Conservation (phyloP, 2,329 filamentous ascomycete species). For the Rhynchosporium agropyri region DNA sequence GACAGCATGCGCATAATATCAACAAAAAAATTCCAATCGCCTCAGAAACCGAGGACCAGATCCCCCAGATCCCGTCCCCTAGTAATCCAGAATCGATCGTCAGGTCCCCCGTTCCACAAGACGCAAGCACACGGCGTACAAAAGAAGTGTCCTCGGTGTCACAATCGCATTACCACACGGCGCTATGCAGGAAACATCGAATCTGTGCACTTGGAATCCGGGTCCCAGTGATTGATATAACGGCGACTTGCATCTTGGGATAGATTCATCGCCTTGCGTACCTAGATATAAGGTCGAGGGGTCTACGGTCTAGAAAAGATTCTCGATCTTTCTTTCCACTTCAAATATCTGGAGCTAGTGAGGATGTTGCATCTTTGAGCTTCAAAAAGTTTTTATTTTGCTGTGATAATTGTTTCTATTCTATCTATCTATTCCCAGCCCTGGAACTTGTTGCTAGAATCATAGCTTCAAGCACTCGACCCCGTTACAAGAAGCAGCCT, state of each 20-base stretch:
- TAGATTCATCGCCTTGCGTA: background rate
- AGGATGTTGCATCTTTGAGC: too few species aligned
- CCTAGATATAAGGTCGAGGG: too few species aligned
- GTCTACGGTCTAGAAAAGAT: too few species aligned
- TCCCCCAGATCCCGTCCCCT: background rate
- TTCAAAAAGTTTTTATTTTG: background rate
- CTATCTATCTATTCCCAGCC: too few species aligned
- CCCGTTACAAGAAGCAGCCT: too few species aligned
- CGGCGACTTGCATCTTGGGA: conserved; percentile 6
- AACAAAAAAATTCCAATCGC: background rate
- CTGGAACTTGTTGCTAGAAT: too few species aligned
- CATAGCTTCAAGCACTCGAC: too few species aligned
- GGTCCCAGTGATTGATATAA: background rate
- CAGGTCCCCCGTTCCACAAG: background rate
- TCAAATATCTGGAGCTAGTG: too few species aligned
- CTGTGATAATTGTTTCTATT: too few species aligned
- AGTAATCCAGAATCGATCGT: background rate
- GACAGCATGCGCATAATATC: too few species aligned
- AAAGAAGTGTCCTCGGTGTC: background rate
- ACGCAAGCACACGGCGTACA: background rate
- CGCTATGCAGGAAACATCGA: background rate
- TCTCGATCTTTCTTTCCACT: too few species aligned
- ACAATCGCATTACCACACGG: conserved; percentile 3
- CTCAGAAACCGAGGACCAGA: background rate
- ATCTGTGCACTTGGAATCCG: background rate